Base-by-base conservation (phyloP, 1,284 basidiomycete species). In the Takashimella koratensis region DNA sequence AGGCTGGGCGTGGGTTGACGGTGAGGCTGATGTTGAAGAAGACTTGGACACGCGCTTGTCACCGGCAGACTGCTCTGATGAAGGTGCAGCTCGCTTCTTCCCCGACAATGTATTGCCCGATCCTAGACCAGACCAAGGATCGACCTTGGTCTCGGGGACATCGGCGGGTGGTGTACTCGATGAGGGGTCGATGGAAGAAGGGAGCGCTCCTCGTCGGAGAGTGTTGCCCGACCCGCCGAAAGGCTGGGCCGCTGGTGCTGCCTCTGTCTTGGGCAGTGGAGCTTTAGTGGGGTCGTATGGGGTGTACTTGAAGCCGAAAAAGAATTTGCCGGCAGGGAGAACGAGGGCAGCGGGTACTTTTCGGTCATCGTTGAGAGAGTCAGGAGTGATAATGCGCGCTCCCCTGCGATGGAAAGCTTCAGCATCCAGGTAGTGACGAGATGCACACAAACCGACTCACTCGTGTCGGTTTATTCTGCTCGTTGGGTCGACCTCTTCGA, bases 341-440 rank as follows among this genome's bases (percentile, higher is more conserved):
- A 89, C 87, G 45, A 99, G 80, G 1, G 91, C 86, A 0, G 91
- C 92, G 1, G 96, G 94, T 4, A 90, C 90, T 71, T 88, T 87
- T 50, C 80, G 81, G 39, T 88, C 87, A 65, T 90, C 86, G 70
- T 76, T 62, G 11, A 91, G 76, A 22, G 84, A 85, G 51, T 86
- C 86, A 53, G 88, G 90, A 0, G 92, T 92, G 48, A 98, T 84
- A 45, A 98, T 84, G 26, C 84, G 84, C 20, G 86, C 86, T 71
- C 90, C 84, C 64, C 94, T 97, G 60, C 2, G 12, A 5, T 24
- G 52, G 47, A 10, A n/a, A 43, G 16, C 8, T 36, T 52, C 23
- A 58, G 49, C 5, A 10, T 43, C 10, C 2, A 30, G 16, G 23
- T n/a, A 27, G 20, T 21, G 10, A 44, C 42, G n/a, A 13, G 20